phyloP scores from a whole-genome alignment of 768 basidiomycete species.

The Russula compacta region DNA sequence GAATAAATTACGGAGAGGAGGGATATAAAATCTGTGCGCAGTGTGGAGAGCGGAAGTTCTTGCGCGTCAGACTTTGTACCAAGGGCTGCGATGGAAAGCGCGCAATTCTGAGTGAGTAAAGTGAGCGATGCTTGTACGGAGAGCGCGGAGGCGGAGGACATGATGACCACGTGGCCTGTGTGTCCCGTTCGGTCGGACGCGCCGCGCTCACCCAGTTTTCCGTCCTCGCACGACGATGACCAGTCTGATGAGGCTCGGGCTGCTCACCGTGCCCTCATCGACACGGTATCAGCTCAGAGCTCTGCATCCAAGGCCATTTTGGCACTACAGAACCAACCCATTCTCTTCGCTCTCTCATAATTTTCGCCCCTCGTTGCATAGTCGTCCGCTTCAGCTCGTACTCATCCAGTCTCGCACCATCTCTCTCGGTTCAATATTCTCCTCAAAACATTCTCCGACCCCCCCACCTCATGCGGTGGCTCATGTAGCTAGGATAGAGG shows the following conservation, averaged over 20 bases:
- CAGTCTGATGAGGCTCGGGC: slow-evolving; percentile 8
- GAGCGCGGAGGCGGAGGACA: slow-evolving; percentile 24
- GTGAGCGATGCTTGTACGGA: background rate
- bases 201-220: background rate
- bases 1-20: slow-evolving; percentile 50
- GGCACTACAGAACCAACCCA: slow-evolving; percentile 22
- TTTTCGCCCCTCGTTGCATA: slow-evolving; percentile 2
- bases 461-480: slow-evolving; percentile 62
- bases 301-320: slow-evolving; percentile 15
- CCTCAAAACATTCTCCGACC: slow-evolving; percentile 7
- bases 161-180: slow-evolving; percentile 11
- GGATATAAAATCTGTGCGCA: slow-evolving; percentile 49
- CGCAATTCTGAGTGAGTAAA: slow-evolving; percentile 21
- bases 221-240: background rate
- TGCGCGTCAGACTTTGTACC: slow-evolving; percentile 12
- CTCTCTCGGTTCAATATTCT: slow-evolving; percentile 12
- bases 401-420: slow-evolving; percentile 6
- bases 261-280: background rate
- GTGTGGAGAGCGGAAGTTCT: slow-evolving; percentile 27
- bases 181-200: background rate
- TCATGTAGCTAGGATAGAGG: slow-evolving; percentile 64
- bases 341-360: slow-evolving; percentile 19
- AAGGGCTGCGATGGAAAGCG: slow-evolving; percentile 26
- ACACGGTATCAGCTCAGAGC: background rate
- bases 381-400: background rate